Base-by-base conservation (phyloP, 2,329 filamentous ascomycete genomes). In the Davidsoniella australis region DNA sequence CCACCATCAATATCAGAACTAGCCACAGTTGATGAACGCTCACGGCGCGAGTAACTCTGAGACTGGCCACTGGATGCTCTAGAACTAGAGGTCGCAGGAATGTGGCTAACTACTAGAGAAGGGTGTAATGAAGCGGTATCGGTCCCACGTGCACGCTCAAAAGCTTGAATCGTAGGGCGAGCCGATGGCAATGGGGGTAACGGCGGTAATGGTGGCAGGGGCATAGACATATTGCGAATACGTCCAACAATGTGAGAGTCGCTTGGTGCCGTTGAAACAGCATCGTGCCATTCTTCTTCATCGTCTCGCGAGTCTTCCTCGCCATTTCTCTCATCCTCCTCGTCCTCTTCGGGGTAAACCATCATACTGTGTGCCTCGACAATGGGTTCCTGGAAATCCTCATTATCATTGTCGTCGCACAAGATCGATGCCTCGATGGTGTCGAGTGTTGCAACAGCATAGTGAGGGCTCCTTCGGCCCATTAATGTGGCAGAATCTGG, bases 1-100 rank as follows among this genome's bases (percentile, higher is more conserved):
- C 76, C 74, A 54, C 67, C 68, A 53, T 85, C 80, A 58, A 75
- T 73, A 57, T 87, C 83, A 24, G 80, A 85, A 53, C 78, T 80
- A 54, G 77, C 75, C 55, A 81, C 68, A 24, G 78, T 82, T 20
- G 80, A 84, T 6, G 58, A 58, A 47, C 59, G 57, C 46, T 64
- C 63, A 53, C 50, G 57, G 17, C 59, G 58, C 23, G 60, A 58
- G 50, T 38, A 51, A 5, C 10, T 41, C 23, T 56, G 56, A 20
- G 44, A 50, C 24, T 49, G 43, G 14, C 47, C 51, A 43, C 51
- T 53, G 0, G 44, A 50, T 6, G 47, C 37, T 12, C 44, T 47
- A 5, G 47, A 50, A 23, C 43, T 40, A 60, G 67, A 66, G 51
- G 64, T 61, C 24, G 36, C 45, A 17, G 33, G 10, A 16, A 17